Percentiles rank a stretch among this genome's conserved stretches.
phyloP scores from a whole-genome alignment of 495 filamentous ascomycete genomes.

The Talaromyces adpressus region DNA sequence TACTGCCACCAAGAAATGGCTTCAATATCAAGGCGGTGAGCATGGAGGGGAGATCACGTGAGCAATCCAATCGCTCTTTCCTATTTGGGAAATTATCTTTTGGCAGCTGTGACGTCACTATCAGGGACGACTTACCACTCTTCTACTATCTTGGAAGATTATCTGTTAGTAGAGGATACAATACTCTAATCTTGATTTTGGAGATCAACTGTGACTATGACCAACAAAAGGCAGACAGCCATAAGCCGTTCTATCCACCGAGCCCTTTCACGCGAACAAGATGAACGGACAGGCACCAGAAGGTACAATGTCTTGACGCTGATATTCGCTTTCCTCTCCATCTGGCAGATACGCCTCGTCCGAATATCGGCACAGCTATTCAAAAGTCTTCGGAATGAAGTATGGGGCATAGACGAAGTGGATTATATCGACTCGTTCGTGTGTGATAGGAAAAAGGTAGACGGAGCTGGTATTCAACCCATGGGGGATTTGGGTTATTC shows the following conservation, averaged over 20 bases:
- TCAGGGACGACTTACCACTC: background rate
- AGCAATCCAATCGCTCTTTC: background rate
- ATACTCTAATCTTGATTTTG: background rate
- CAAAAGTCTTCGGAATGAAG: conserved; percentile 22
- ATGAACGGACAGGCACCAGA: background rate
- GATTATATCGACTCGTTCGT: conserved; percentile 49
- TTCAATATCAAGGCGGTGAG: conserved; percentile 26
- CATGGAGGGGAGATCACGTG: conserved; percentile 1
- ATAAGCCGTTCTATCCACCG: conserved; percentile 28
- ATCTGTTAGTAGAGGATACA: background rate
- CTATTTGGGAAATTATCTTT: conserved; percentile 6
- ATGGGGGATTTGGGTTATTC: conserved; percentile 55
- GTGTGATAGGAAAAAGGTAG: conserved; percentile 15
- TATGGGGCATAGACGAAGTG: conserved; percentile 46
- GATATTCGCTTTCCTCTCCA: conserved; percentile 29
- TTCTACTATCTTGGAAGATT: background rate
- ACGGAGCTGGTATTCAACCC: conserved; percentile 27
- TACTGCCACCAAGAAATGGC: conserved; percentile 10
- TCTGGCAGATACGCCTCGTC: conserved; percentile 26
- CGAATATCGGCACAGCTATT: conserved; percentile 24
- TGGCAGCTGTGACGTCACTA: conserved; percentile 5
- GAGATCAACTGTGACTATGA: background rate
- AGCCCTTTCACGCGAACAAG: conserved; percentile 23
- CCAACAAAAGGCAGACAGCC: conserved; percentile 21
- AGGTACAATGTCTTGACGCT: conserved; percentile 10